Evolutionary conservation across 2,329 filamentous ascomycete species (phyloP).

Genomic region (Aspergillus neoniger): DNA sequence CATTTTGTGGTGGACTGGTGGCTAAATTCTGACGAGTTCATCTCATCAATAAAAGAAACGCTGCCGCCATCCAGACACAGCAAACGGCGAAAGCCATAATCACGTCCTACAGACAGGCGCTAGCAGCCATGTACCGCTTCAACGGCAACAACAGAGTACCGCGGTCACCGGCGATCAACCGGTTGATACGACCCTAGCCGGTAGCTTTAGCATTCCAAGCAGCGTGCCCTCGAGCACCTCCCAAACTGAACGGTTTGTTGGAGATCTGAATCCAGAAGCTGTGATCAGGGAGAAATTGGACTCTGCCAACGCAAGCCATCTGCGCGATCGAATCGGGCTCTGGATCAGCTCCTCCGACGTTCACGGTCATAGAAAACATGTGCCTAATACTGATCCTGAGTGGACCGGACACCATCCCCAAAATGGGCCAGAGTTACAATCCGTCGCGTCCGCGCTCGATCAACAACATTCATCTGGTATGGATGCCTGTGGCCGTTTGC

Average conservation of each 20-base stretch:
- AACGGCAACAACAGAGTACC: background rate
- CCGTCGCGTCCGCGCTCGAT: slow-evolving; percentile 24
- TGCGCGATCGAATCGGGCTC: slow-evolving; percentile 35
- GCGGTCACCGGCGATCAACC: no score
- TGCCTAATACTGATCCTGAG: slow-evolving; percentile 2
- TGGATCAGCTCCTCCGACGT: slow-evolving; percentile 32
- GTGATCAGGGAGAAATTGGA: slow-evolving; percentile 38
- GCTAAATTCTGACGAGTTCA: background rate
- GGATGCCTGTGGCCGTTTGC: slow-evolving; percentile 33
- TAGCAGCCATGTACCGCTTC: background rate
- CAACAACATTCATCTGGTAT: slow-evolving; percentile 28
- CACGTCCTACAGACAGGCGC: background rate
- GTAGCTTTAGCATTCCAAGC: background rate
- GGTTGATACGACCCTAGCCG: background rate
- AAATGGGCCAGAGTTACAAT: slow-evolving; percentile 9
- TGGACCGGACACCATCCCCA: background rate
- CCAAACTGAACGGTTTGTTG: slow-evolving; percentile 39
- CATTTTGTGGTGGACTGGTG: background rate
- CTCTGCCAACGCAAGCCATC: slow-evolving; percentile 24
- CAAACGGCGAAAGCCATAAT: background rate
- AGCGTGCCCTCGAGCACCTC: slow-evolving; percentile 1
- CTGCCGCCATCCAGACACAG: slow-evolving; percentile 31
- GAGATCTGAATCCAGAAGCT: slow-evolving; percentile 45
- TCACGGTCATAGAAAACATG: slow-evolving; percentile 10
- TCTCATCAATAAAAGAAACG: slow-evolving; percentile 30